phyloP scores from a whole-genome alignment of 202 grass and related monocot species.

The Carex arenaria region DNA sequence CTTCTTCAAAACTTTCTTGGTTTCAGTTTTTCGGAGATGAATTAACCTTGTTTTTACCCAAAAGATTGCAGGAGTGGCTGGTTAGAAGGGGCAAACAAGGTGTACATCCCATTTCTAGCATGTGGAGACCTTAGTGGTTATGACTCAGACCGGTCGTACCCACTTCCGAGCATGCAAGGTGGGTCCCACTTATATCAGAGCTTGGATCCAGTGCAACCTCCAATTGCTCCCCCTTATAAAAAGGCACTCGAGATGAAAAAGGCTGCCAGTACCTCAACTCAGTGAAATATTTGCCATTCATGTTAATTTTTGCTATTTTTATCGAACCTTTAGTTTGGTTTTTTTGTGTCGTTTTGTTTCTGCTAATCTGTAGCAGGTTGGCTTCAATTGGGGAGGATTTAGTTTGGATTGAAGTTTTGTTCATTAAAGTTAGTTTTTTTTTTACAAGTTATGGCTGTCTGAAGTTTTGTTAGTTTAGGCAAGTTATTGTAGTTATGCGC shows the following conservation, averaged over 20 bases:
- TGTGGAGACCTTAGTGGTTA: constrained; percentile 90
- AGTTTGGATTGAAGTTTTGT: background rate
- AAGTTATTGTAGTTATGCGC: background rate
- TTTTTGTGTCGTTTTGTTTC: background rate
- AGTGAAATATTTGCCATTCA: background rate
- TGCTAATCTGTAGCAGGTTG: background rate
- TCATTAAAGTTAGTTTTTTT: background rate
- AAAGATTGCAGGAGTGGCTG: constrained; percentile 66
- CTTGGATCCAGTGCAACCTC: constrained; percentile 82
- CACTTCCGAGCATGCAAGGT: constrained; percentile 39
- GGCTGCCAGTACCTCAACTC: constrained; percentile 29
- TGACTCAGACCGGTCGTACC: constrained; percentile 75
- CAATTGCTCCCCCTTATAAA: constrained; percentile 79
- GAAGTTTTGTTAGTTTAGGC: constrained; percentile 4
- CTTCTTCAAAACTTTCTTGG: background rate
- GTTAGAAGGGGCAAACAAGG: no score
- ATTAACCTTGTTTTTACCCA: constrained; percentile 1
- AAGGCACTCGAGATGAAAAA: constrained; percentile 71
- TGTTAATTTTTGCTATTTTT: background rate
- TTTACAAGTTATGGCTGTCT: background rate
- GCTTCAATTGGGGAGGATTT: background rate
- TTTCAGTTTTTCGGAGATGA: background rate
- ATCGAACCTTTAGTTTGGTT: background rate
- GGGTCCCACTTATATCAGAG: constrained; percentile 41
- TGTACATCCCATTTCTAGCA: constrained; percentile 79